Conservation (phyloP, 129 eudicot species). For the Lactuca saligna region DNA sequence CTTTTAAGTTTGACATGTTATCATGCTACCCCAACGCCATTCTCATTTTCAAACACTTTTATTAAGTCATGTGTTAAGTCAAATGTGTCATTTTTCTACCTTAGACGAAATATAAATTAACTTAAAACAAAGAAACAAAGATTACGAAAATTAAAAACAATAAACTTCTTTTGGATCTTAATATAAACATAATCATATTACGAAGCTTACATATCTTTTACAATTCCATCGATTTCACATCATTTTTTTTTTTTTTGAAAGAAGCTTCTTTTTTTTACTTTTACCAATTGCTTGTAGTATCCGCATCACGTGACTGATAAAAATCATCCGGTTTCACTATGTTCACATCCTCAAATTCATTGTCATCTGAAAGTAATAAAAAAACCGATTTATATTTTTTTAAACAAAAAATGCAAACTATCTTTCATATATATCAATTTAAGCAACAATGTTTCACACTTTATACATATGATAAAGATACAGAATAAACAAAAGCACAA, state of each 20-base stretch:
- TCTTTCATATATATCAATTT: too few species aligned
- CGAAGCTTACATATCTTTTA: slow-evolving; percentile 11
- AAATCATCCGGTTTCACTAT: slow-evolving; percentile 66
- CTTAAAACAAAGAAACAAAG: background rate
- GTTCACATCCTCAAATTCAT: slow-evolving; percentile 84
- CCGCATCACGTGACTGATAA: slow-evolving; percentile 65
- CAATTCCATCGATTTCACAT: slow-evolving; percentile 13
- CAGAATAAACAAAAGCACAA: background rate
- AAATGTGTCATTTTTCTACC: background rate
- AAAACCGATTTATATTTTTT: background rate
- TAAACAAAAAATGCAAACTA: background rate
- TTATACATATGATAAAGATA: background rate
- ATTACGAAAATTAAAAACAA: slow-evolving; percentile 4
- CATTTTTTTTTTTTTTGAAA: slow-evolving; percentile 14
- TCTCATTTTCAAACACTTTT: too few species aligned
- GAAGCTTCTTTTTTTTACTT: slow-evolving; percentile 13
- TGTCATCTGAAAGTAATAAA: slow-evolving; percentile 56
- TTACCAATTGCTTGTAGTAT: slow-evolving; percentile 60
- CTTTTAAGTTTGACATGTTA: too few species aligned
- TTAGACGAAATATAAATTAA: background rate
- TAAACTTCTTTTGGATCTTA: background rate
- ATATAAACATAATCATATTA: slow-evolving; percentile 16
- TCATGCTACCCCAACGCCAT: too few species aligned
- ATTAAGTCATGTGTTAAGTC: background rate
- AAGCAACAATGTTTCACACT: background rate